Evolutionary conservation across 1,284 basidiomycete species (phyloP), one percentile per base, ranked within the genome.

Genomic region (Cryptococcus sp.): DNA sequence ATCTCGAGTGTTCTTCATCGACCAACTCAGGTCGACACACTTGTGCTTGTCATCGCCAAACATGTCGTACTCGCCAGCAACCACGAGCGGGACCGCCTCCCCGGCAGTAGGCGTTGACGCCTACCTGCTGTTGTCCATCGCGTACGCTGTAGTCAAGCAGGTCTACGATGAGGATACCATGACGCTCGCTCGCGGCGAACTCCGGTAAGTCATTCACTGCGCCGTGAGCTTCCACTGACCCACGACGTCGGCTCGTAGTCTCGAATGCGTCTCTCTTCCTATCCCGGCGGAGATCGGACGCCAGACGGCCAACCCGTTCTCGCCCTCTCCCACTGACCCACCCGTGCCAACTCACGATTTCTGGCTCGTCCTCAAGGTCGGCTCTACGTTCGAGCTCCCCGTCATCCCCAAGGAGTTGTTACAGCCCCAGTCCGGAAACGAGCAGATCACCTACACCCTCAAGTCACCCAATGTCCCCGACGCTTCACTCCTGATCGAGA

Each of bases 401-500:
- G 57, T 76, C 19, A 61, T 75, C 6, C 77, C 77, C 1, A 66
- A 57, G 13, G 67, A 73, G 52, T 39, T 59, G 22, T 60, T 76
- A 20, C 45, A 60, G 8, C 64, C 59, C 15, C 53, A 41, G 45
- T 56, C 50, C 3, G 63, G 39, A 41, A 60, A 56, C 44, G 60
- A 64, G 20, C 66, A 60, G 2, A 59, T 73, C 45, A 51, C 59
- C 17, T 78, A 76, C 59, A 64, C 63, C 3, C 66, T 79, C 23
- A 68, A 74, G 5, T 72, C 69, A 13, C 65, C 69, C 3, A 66
- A 73, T 57, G 57, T 75, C 1, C 67, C 68, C 2, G 61, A 72
- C 15, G 71, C 72, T 0, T 64, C 62, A 10, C 69, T 85, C 11
- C 78, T 79, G 3, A 66, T 88, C 45, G 67, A 75, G 5, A 62